Evolutionary conservation across 129 eudicot genomes (phyloP).

Genomic region (Flaveria ramosissima): DNA sequence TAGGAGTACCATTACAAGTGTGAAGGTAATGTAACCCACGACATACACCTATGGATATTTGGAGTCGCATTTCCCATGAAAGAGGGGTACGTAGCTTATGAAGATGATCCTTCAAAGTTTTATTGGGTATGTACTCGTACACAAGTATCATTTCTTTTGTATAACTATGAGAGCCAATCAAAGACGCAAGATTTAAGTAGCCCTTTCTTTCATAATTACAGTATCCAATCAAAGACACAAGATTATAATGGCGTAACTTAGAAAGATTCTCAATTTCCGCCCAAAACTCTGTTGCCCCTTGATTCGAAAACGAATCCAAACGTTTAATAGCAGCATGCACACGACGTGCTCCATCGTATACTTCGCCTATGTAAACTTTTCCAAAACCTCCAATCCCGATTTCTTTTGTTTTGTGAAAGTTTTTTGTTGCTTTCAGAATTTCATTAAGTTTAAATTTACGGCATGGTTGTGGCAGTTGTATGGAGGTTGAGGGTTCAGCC

Average conservation of each 20-base stretch:
- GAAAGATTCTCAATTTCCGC: slow-evolving; percentile 29
- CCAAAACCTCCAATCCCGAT: slow-evolving; percentile 31
- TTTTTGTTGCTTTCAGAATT: slow-evolving; percentile 23
- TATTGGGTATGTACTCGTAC: slow-evolving; percentile 30
- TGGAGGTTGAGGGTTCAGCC: not conserved
- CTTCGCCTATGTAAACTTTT: slow-evolving; percentile 32
- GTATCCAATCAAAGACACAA: slow-evolving; percentile 34
- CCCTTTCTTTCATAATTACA: slow-evolving; percentile 16
- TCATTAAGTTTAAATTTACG: slow-evolving; percentile 7
- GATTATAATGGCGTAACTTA: slow-evolving; percentile 23
- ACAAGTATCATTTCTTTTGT: slow-evolving; percentile 32
- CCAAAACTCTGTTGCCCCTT: slow-evolving; percentile 38
- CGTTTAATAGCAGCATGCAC: slow-evolving; percentile 33
- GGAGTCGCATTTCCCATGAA: slow-evolving; percentile 37
- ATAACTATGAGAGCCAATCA: too few species aligned
- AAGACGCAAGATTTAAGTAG: too few species aligned
- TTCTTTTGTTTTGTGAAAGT: slow-evolving; percentile 16
- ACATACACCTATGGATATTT: slow-evolving; percentile 37
- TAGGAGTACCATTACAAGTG: slow-evolving; percentile 15
- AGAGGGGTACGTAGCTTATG: slow-evolving; percentile 29
- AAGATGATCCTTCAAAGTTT: slow-evolving; percentile 33
- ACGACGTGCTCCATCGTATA: slow-evolving; percentile 2
- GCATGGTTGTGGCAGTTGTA: slow-evolving; percentile 23
- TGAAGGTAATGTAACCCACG: slow-evolving; percentile 38
- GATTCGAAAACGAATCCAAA: slow-evolving; percentile 24